phyloP scores from a whole-genome alignment of 352 stramenopile genomes.

The Pythium vanterpoolii region DNA sequence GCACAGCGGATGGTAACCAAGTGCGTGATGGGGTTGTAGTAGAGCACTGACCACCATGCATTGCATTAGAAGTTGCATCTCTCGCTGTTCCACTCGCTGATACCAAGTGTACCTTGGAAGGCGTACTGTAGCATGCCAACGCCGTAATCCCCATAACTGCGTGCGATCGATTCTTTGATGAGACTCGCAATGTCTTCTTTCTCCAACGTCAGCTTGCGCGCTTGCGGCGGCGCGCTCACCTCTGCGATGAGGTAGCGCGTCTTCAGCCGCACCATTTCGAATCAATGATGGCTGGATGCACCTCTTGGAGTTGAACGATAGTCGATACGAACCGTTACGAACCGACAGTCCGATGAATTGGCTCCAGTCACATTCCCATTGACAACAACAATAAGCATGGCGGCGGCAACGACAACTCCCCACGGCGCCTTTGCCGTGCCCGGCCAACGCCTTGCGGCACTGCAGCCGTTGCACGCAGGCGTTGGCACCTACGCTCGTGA shows the following conservation, averaged over 20 bases:
- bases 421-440: conserved; percentile 39
- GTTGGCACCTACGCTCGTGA: conserved; percentile 54
- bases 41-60: conserved; percentile 39
- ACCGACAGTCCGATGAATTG: background rate
- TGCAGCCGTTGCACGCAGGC: conserved; percentile 37
- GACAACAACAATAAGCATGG: conserved; percentile 22
- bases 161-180: conserved; percentile 63
- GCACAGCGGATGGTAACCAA: conserved; percentile 61
- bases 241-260: conserved; percentile 73
- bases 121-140: conserved; percentile 65
- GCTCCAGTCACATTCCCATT: conserved; percentile 3
- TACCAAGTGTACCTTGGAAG: conserved; percentile 56
- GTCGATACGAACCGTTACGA: conserved; percentile 8
- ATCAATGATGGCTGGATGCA: background rate
- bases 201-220: conserved; percentile 45
- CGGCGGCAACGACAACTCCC: conserved; percentile 9
- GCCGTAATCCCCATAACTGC: conserved; percentile 68
- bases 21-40: conserved; percentile 52
- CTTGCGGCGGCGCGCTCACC: conserved; percentile 25
- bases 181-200: conserved; percentile 52
- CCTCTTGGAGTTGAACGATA: background rate
- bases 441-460: conserved; percentile 47
- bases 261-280: conserved; percentile 74
- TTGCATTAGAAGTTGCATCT: background rate
- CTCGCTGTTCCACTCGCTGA: background rate